phyloP scores from a whole-genome alignment of 768 basidiomycete species.

The Crucibulum laeve region DNA sequence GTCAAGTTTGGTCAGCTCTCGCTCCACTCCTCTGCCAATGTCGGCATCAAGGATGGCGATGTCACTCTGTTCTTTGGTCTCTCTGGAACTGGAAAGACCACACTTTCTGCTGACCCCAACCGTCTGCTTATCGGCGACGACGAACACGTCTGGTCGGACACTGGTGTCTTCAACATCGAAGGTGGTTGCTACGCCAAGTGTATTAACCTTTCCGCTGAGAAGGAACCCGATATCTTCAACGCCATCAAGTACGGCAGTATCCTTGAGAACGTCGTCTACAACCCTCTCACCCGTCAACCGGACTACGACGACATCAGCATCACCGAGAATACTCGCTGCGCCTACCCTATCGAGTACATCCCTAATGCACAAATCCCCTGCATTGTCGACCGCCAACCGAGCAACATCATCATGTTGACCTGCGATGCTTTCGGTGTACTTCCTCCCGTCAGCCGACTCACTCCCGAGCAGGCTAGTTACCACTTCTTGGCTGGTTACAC shows the following conservation, averaged over 20 bases:
- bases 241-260: constrained; percentile 95
- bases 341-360: constrained; percentile 98
- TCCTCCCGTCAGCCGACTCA: constrained; percentile 90
- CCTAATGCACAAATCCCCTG: constrained; percentile 95
- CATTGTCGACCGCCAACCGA: constrained; percentile 79
- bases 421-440: constrained; percentile 99
- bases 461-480: constrained; percentile 94
- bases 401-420: constrained; percentile 94
- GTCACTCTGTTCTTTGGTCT: constrained; percentile 99
- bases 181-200: constrained; percentile 99
- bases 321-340: constrained; percentile 99
- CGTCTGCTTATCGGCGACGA: constrained; percentile 97
- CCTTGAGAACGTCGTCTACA: constrained; percentile 99
- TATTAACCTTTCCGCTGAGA: constrained; percentile 94
- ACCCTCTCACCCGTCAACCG: constrained; percentile 71
- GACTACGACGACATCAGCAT: constrained; percentile 97
- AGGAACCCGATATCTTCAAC: constrained; percentile 96
- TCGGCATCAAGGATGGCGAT: constrained; percentile 82
- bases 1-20: constrained; percentile 98
- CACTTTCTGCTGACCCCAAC: constrained; percentile 92
- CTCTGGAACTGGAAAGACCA: constrained; percentile 98
- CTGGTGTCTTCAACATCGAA: constrained; percentile 99
- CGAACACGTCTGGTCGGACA: constrained; percentile 99
- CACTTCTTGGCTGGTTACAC: constrained; percentile 98
- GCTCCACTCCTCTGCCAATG: constrained; percentile 96